Base-by-base conservation (phyloP, 2,329 filamentous ascomycete species). In the Aspergillus sp. region DNA sequence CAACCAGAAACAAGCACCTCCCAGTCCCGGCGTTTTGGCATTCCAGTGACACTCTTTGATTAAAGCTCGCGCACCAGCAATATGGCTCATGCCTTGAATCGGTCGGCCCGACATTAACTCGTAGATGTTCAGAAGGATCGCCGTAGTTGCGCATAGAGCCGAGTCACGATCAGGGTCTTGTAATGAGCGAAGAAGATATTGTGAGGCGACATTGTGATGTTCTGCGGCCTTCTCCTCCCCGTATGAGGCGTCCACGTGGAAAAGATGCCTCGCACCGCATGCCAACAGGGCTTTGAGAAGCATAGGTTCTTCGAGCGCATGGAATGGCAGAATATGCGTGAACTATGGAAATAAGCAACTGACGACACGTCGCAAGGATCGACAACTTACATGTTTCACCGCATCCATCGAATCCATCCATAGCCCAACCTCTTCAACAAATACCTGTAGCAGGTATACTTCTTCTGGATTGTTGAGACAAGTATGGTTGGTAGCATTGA, bases 391-490 rank as follows among this genome's bases (percentile, higher is more conserved):
- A 72, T 96, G 90, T 77, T 94, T 94, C 65, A 88, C 84, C 36
- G 87, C 84, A 77, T 96, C 91, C 81, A 97, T 87, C 44, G 88
- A 91, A 76, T 97, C 94, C 91, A 98, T 96, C 92, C 94, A 97
- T 3, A 92, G 77, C 0, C 90, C 92, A 2, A 98, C 91, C 66
- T 96, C 90, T 70, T 96, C 90, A 6, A 96, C 89, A 73, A 96
- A 98, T 0, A 92, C 88, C 73, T 96, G 91, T 89, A 97, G 91
- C 71, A 92, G 92, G n/a, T 89, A 79, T 0, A 95, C 84, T 72
- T 96, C 92, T 60, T 96, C 90, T 8, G 88, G 84, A 3, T 86
- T 86, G 64, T 86, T 88, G 49, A 96, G 82, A 66, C 86, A 91
- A 54, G 90, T 85, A 39, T 86, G 79, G 30, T 80, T 79, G 59